A percentile compares a stretch with the other conserved stretches of the same genome.
Evolutionary conservation across 371 early-diverging fungal genomes (phyloP).

Genomic region (Globomyces sp.): DNA sequence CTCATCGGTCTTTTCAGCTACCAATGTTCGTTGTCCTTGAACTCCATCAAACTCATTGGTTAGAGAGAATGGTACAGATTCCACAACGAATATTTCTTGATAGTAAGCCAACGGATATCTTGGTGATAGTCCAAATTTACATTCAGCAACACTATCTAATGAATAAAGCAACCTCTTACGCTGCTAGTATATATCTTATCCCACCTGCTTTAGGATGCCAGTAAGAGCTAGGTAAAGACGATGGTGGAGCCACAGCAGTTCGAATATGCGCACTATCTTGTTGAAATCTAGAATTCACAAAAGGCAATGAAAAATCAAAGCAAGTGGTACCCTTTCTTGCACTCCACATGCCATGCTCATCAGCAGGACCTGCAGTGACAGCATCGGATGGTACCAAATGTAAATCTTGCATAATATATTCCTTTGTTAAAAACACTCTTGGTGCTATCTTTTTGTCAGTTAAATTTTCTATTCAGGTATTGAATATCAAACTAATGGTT

Average conservation of each 20-base stretch:
- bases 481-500: no score
- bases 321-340: slow-evolving; percentile 27
- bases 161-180: slow-evolving; percentile 13
- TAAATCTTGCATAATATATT: slow-evolving; percentile 27
- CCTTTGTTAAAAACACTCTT: slow-evolving; percentile 26
- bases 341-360: slow-evolving; percentile 46
- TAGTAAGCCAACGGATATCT: slow-evolving; percentile 20
- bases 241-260: neutral
- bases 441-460: neutral
- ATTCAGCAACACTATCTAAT: slow-evolving; percentile 10
- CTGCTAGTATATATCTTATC: slow-evolving; percentile 38
- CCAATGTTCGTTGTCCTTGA: slow-evolving; percentile 12
- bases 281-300: neutral
- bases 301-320: slow-evolving; percentile 24
- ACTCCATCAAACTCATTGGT: slow-evolving; percentile 19
- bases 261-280: neutral
- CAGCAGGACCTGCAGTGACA: slow-evolving; percentile 38
- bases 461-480: slow-evolving; percentile 12
- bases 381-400: slow-evolving; percentile 37
- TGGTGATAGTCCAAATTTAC: slow-evolving; percentile 12
- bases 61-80: slow-evolving; percentile 16
- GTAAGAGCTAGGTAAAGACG: slow-evolving; percentile 40
- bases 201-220: slow-evolving; percentile 40
- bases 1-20: slow-evolving; percentile 19
- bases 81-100: slow-evolving; percentile 27